These are phyloP conservation scores for Phaeosphaeriaceae sp. DNA, from an alignment of 2,329 filamentous ascomycete genomes.

Conservation along the genomic window DNA sequence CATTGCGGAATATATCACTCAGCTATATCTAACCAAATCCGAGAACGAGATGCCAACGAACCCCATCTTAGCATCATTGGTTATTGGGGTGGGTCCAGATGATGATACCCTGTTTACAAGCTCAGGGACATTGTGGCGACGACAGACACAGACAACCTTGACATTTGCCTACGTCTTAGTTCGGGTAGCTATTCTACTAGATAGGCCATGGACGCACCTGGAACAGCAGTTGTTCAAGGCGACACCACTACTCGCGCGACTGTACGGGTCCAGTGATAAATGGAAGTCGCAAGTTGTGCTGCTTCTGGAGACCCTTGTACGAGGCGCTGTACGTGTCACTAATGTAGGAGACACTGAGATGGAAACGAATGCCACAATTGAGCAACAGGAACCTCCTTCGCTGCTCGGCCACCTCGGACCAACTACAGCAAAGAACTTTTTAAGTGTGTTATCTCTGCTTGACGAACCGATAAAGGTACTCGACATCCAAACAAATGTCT, in stretches of 20 bases:
- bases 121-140: slow-evolving; percentile 53
- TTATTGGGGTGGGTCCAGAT: slow-evolving; percentile 55
- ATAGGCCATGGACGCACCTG: slow-evolving; percentile 68
- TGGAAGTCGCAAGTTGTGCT: slow-evolving; percentile 71
- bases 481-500: slow-evolving; percentile 71
- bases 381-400: slow-evolving; percentile 75
- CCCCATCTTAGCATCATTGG: slow-evolving; percentile 74
- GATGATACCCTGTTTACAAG: slow-evolving; percentile 55
- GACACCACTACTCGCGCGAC: slow-evolving; percentile 74
- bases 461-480: slow-evolving; percentile 75
- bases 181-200: slow-evolving; percentile 70
- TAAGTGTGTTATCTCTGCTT: slow-evolving; percentile 77
- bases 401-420: slow-evolving; percentile 88
- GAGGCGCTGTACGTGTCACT: slow-evolving; percentile 67
- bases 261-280: slow-evolving; percentile 72
- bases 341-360: slow-evolving; percentile 35
- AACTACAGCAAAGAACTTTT: slow-evolving; percentile 81
- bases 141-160: slow-evolving; percentile 70
- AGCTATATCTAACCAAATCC: slow-evolving; percentile 75
- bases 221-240: slow-evolving; percentile 83
- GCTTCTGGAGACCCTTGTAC: slow-evolving; percentile 75
- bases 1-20: slow-evolving; percentile 76
- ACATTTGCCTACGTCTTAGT: slow-evolving; percentile 72
- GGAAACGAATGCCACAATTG: slow-evolving; percentile 10
- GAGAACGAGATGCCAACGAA: slow-evolving; percentile 76